These are phyloP conservation scores for Suillus plorans DNA, from an alignment of 768 basidiomycete species.

Conservation along the genomic window DNA sequence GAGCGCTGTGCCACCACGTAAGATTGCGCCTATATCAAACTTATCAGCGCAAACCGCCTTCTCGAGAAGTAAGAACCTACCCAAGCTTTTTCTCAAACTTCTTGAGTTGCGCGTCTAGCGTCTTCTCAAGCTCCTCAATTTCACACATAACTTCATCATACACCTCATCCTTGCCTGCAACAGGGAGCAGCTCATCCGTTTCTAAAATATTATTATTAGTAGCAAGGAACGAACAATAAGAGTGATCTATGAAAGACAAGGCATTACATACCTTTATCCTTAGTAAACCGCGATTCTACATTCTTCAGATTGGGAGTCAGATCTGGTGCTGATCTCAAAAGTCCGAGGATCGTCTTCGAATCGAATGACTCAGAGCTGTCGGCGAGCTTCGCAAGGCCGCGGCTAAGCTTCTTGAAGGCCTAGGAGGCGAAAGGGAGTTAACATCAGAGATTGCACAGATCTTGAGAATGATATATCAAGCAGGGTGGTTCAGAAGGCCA, in stretches of 20 bases:
- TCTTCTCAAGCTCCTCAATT: constrained; percentile 67
- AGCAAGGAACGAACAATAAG: constrained; percentile 1
- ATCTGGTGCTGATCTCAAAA: constrained; percentile 83
- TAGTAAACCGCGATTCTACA: constrained; percentile 64
- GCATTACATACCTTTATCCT: constrained; percentile 53
- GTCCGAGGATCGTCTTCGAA: constrained; percentile 70
- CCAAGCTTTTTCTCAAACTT: constrained; percentile 66
- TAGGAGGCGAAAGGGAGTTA: constrained; percentile 28
- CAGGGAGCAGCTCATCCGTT: constrained; percentile 71
- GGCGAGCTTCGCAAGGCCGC: constrained; percentile 61
- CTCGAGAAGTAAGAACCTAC: constrained; percentile 35
- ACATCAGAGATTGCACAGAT: constrained; percentile 6
- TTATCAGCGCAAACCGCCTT: constrained; percentile 14
- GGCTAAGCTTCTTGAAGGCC: constrained; percentile 75
- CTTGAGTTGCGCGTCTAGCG: constrained; percentile 66
- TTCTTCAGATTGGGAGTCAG: constrained; percentile 68
- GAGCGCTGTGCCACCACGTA: constrained; percentile 73
- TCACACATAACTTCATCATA: constrained; percentile 79
- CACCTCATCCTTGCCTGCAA: constrained; percentile 79
- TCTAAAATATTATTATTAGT: constrained; percentile 36
- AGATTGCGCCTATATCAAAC: constrained; percentile 45
- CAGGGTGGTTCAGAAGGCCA: not conserved
- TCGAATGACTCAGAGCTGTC: constrained; percentile 71
- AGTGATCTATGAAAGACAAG: not conserved
- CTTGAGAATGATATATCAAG: not conserved